A percentile compares a stretch with the other conserved stretches of the same genome.
Conservation (phyloP, 2,329 filamentous ascomycete species). For the Colletotrichum simmondsii region DNA sequence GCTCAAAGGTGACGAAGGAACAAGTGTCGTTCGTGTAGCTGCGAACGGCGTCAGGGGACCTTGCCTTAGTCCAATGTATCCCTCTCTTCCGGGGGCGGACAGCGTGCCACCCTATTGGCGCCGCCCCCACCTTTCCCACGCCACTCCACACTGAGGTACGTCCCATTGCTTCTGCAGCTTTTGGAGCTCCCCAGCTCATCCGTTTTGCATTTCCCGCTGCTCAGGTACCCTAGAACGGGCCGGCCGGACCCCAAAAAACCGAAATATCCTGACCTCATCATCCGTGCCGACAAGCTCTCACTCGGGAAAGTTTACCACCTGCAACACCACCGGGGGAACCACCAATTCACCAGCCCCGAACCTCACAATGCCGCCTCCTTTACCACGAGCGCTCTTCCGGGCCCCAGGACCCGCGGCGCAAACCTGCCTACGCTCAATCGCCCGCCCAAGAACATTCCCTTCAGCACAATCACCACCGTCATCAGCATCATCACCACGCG, state of each 20-base stretch:
- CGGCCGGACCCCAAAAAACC: conserved; percentile 5
- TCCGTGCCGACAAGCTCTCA: neutral
- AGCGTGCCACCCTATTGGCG: neutral
- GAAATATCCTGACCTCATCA: conserved; percentile 29
- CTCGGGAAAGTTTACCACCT: neutral
- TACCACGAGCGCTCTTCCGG: conserved; percentile 13
- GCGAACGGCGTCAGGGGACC: neutral
- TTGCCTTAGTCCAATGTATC: neutral
- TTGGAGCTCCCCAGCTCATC: conserved; percentile 2
- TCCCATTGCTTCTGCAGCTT: neutral
- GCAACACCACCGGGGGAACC: neutral
- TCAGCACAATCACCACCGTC: neutral
- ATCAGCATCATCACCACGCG: neutral
- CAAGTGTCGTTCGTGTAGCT: conserved; percentile 25
- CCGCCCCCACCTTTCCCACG: neutral
- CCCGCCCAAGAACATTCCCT: neutral
- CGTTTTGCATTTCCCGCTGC: neutral
- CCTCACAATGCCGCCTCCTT: conserved; percentile 19
- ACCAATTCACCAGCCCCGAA: neutral
- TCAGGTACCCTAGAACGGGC: conserved; percentile 15
- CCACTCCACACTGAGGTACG: conserved; percentile 1
- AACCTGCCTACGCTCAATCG: conserved; percentile 2
- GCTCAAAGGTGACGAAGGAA: conserved; percentile 20
- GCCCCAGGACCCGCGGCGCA: neutral
- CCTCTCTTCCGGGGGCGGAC: conserved; percentile 10